Base-by-base conservation (phyloP, 2,329 filamentous ascomycete species). In the Nigrospora sphaerica region DNA sequence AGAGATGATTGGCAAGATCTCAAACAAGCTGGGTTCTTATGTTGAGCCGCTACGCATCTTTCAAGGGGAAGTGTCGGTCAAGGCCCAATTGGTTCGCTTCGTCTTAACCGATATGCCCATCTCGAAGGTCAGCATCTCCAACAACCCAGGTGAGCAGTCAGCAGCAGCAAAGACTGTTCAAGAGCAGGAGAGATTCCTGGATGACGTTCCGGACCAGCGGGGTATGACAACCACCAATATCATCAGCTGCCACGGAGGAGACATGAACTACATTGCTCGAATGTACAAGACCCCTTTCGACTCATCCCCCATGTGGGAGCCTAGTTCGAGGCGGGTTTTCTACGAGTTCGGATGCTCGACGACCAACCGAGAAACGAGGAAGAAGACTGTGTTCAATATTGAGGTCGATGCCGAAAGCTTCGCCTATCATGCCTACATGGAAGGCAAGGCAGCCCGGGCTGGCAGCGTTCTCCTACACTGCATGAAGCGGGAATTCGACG, bases 401-500 rank as follows among this genome's bases (percentile, higher is more conserved):
- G 53, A 62, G 6, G 45, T 63, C 23, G 52, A 62, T 49, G 52
- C 52, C 4, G 44, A 32, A 0, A 40, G 49, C 2, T 59, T 62
- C 34, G 46, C 49, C 2, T 49, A 50, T 18, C 46, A 31, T 12
- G 31, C 62, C 14, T 52, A 47, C 31, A 42, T 45, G 3, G 40
- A 47, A 14, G 39, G 42, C 3, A 35, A 32, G 12, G 23, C 19
- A 3, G 13, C 44, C 1, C 48, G 51, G 2, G 39, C 47, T 7
- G 52, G 45, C n/a, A 49, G 35, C 28, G 49, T 62, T 33, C 54
- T 52, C 11, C 51, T 62, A 9, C 54, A 62, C 39, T 62, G 60
- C 45, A 52, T 55, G 13, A 54, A 57, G 36, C 53, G 56, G 2
- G 39, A 46, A 7, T 63, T 58, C 54, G 61, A 63, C 42, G 60